Conservation (phyloP, 2,329 filamentous ascomycete species). For the Colletotrichum nymphaeae region DNA sequence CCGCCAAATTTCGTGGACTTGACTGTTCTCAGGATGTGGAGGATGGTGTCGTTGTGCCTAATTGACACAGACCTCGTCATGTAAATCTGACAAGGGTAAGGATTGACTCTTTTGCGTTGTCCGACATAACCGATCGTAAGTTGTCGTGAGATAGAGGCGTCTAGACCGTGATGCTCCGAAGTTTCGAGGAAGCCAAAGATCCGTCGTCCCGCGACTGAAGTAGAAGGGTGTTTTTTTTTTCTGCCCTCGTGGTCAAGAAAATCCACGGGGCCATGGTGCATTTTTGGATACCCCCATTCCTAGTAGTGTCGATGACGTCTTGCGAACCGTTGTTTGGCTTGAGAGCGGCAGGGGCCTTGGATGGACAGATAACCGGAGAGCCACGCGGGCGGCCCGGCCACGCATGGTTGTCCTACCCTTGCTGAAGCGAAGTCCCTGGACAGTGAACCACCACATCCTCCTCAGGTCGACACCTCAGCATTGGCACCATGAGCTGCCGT, state of each 20-base stretch:
- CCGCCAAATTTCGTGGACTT: background rate
- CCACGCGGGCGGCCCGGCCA: background rate
- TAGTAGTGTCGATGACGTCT: constrained; percentile 17
- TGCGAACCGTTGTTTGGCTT: background rate
- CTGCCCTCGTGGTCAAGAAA: background rate
- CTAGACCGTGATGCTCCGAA: background rate
- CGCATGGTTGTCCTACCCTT: background rate
- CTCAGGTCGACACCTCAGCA: background rate
- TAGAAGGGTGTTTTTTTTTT: background rate
- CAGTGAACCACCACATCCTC: background rate
- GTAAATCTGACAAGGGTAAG: background rate
- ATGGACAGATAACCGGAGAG: background rate
- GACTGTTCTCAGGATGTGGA: background rate
- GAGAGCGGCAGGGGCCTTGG: background rate
- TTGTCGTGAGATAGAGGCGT: background rate
- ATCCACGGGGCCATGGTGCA: background rate
- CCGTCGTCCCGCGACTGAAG: background rate
- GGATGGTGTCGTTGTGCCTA: background rate
- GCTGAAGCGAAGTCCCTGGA: background rate
- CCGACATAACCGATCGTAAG: background rate
- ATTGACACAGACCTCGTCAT: background rate
- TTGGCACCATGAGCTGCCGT: background rate
- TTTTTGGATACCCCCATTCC: background rate
- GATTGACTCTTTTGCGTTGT: background rate
- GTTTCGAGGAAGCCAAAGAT: background rate